Percentiles rank a stretch among this genome's conserved stretches.
Evolutionary conservation across 2,329 filamentous ascomycete species (phyloP).

Genomic region (Fusarium graminum): DNA sequence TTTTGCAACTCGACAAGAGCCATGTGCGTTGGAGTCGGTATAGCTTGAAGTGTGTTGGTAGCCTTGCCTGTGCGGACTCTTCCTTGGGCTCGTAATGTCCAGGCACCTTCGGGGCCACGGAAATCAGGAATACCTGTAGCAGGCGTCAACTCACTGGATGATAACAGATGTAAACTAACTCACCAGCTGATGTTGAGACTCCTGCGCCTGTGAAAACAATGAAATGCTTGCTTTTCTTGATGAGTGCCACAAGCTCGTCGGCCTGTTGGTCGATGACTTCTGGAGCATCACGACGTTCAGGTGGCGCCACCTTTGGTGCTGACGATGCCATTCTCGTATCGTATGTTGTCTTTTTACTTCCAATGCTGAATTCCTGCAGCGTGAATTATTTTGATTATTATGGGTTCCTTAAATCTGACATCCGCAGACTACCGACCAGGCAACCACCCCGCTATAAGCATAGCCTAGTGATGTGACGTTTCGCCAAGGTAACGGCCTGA

Average conservation of each 20-base stretch:
- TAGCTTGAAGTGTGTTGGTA: slow-evolving; percentile 57
- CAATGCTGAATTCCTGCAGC: no score
- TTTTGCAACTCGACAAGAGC: slow-evolving; percentile 60
- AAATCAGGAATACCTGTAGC: slow-evolving; percentile 61
- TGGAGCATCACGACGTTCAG: slow-evolving; percentile 28
- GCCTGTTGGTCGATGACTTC: slow-evolving; percentile 53
- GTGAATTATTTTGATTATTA: no score
- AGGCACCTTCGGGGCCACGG: slow-evolving; percentile 60
- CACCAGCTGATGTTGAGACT: slow-evolving; percentile 61
- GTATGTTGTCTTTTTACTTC: accelerated
- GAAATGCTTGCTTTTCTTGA: slow-evolving; percentile 59
- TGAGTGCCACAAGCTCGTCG: slow-evolving; percentile 53
- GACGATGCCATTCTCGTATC: slow-evolving; percentile 23
- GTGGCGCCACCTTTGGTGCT: slow-evolving; percentile 29
- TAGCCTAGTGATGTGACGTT: background rate
- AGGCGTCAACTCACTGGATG: accelerated
- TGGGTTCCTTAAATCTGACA: background rate
- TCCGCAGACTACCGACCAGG: slow-evolving; percentile 3
- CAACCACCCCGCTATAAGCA: slow-evolving; percentile 32
- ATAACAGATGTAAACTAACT: accelerated
- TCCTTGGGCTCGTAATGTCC: slow-evolving; percentile 61
- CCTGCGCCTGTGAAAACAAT: slow-evolving; percentile 63
- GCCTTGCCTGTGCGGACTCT: slow-evolving; percentile 51
- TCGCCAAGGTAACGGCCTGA: no score
- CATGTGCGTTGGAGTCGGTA: slow-evolving; percentile 62